Evolutionary conservation across 164 flowering plant genomes (phyloP).

Genomic region (Magnolia sinica): DNA sequence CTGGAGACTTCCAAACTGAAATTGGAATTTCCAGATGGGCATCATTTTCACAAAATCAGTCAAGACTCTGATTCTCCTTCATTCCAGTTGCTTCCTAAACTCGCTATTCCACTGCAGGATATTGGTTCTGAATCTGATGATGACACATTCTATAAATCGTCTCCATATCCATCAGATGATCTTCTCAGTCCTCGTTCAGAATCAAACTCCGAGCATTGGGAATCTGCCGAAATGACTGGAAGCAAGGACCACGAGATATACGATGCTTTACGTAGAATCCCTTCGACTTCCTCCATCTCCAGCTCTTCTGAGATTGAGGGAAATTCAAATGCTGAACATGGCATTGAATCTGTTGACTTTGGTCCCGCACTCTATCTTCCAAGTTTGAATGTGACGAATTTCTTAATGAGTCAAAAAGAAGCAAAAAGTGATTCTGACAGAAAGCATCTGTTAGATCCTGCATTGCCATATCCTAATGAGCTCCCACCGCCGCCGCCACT

Average conservation of each 20-base stretch:
- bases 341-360: slow-evolving; percentile 21
- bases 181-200: slow-evolving; percentile 52
- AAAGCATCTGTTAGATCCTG: slow-evolving; percentile 9
- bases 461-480: slow-evolving; percentile 19
- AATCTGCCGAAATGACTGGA: slow-evolving; percentile 43
- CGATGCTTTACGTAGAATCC: slow-evolving; percentile 49
- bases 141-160: slow-evolving; percentile 79
- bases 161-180: slow-evolving; percentile 64
- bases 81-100: slow-evolving; percentile 78
- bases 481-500: slow-evolving; percentile 62
- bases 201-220: slow-evolving; percentile 81
- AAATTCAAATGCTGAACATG: slow-evolving; percentile 17
- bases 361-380: slow-evolving; percentile 39
- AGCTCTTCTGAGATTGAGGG: slow-evolving; percentile 35
- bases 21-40: slow-evolving; percentile 62
- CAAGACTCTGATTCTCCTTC: slow-evolving; percentile 59
- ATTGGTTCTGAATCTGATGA: slow-evolving; percentile 66
- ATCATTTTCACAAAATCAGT: slow-evolving; percentile 29
- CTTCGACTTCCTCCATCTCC: slow-evolving; percentile 48
- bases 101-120: slow-evolving; percentile 31
- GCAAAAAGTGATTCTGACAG: slow-evolving; percentile 11
- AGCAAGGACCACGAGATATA: slow-evolving; percentile 41
- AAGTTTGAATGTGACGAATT: slow-evolving; percentile 36
- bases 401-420: slow-evolving; percentile 24
- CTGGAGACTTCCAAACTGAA: slow-evolving; percentile 54